Conservation (phyloP, 805 yeast genomes). For the Yamadazyma insecticola region DNA sequence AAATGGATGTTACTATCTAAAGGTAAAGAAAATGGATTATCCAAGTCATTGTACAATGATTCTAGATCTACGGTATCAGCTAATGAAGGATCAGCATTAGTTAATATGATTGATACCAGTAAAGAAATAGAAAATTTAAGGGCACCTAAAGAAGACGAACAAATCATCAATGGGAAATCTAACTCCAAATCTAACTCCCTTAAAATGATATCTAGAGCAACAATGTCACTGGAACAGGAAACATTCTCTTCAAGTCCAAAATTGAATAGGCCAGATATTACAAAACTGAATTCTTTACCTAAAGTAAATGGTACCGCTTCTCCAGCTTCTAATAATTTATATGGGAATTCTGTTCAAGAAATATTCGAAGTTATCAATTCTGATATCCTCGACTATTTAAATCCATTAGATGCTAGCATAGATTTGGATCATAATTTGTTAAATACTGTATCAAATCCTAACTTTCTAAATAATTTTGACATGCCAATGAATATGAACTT, state of each 20-base stretch:
- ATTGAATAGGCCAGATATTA: too few relatives aligned
- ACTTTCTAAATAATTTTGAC: not conserved
- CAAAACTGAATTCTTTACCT: too few relatives aligned
- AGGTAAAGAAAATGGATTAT: conserved; percentile 7
- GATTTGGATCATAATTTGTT: conserved; percentile 9
- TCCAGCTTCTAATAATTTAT: conserved; percentile 4
- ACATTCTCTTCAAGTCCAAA: too few relatives aligned
- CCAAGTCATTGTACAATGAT: conserved; percentile 2
- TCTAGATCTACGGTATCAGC: not conserved
- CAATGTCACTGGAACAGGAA: too few relatives aligned
- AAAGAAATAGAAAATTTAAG: conserved; percentile 27
- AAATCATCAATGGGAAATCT: not conserved
- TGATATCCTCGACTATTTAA: conserved; percentile 24
- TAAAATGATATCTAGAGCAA: too few relatives aligned
- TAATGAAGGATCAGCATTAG: conserved; percentile 14
- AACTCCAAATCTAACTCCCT: too few relatives aligned
- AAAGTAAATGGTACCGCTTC: not conserved
- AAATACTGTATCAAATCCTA: too few relatives aligned
- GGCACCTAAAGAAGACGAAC: conserved; percentile 16
- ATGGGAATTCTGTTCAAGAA: conserved; percentile 16
- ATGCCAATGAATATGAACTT: conserved; percentile 2
- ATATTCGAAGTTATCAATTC: conserved; percentile 28
- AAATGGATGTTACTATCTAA: conserved; percentile 24
- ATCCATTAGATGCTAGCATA: conserved; percentile 22
- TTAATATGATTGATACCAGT: conserved; percentile 25